A percentile compares a stretch with the other conserved stretches of the same genome.
These are phyloP conservation scores for Trametes versicolor DNA, from an alignment of 1,284 basidiomycete genomes.

Conservation along the genomic window DNA sequence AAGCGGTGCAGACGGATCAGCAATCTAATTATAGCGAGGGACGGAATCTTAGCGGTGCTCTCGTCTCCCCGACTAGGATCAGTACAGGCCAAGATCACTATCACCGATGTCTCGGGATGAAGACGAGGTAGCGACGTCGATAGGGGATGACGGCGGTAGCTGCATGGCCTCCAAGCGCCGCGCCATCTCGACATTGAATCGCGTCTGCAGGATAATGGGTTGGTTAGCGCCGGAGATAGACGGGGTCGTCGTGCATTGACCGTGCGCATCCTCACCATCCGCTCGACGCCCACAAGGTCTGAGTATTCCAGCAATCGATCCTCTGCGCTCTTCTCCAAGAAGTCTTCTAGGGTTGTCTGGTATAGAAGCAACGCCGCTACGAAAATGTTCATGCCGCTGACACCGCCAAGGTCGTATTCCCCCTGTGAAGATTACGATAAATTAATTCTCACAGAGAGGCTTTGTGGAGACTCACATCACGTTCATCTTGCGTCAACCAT, in stretches of 20 bases:
- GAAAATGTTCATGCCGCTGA: constrained; percentile 73
- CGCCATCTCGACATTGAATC: constrained; percentile 45
- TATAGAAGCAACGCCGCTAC: constrained; percentile 69
- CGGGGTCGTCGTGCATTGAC: background rate
- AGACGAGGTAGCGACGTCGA: constrained; percentile 22
- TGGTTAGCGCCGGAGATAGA: background rate
- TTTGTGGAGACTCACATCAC: constrained; percentile 48
- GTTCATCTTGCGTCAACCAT: constrained; percentile 67
- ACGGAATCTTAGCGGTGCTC: background rate
- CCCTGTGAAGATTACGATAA: constrained; percentile 50
- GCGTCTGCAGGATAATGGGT: constrained; percentile 8
- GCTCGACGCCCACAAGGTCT: constrained; percentile 57
- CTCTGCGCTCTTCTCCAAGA: constrained; percentile 61
- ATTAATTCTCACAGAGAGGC: background rate
- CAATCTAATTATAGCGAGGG: too few species aligned
- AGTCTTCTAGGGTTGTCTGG: constrained; percentile 61
- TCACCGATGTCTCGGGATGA: constrained; percentile 23
- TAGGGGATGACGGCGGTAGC: constrained; percentile 39
- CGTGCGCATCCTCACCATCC: constrained; percentile 56
- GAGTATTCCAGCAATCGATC: constrained; percentile 58
- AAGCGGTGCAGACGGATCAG: background rate
- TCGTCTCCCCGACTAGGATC: background rate
- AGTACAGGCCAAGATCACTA: constrained; percentile 22
- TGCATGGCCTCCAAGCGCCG: constrained; percentile 49
- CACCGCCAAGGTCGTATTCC: constrained; percentile 60